Evolutionary conservation across 768 basidiomycete genomes (phyloP).

Genomic region (Rhodotorula sphaerocarpa): DNA sequence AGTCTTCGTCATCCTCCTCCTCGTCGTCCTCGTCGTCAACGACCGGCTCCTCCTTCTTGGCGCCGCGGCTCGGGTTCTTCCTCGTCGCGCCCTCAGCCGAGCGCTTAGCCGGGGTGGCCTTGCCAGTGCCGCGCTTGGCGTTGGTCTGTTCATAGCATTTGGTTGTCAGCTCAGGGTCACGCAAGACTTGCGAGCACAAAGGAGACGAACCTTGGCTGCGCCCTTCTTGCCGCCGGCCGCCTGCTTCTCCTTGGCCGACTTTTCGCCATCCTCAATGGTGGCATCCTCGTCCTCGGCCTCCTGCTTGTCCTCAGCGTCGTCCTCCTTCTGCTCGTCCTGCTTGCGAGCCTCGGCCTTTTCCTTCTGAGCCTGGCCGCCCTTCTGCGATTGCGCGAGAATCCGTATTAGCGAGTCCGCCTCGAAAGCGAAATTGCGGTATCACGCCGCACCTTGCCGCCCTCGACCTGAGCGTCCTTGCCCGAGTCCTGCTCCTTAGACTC

Average conservation of each 20-base stretch:
- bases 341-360: background rate
- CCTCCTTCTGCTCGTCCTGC: background rate
- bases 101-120: constrained; percentile 22
- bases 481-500: too few species aligned
- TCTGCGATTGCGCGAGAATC: background rate
- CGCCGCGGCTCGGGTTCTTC: constrained; percentile 14
- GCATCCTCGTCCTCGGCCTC: background rate
- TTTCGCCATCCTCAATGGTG: background rate
- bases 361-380: constrained; percentile 3
- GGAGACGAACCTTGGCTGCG: constrained; percentile 16
- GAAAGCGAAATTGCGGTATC: background rate
- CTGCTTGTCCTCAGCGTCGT: background rate
- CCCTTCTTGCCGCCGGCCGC: constrained; percentile 26
- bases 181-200: background rate
- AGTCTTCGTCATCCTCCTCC: constrained; percentile 5
- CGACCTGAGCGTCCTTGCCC: background rate
- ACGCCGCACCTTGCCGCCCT: background rate
- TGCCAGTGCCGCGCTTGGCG: constrained; percentile 9
- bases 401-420: background rate
- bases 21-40: constrained; percentile 8
- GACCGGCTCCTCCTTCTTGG: background rate
- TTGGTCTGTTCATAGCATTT: background rate
- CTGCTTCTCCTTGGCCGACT: constrained; percentile 6
- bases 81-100: constrained; percentile 6
- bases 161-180: background rate